These are phyloP conservation scores for Stephanodiscus minutulus DNA, from an alignment of 108 stramenopile genomes.

Conservation along the genomic window DNA sequence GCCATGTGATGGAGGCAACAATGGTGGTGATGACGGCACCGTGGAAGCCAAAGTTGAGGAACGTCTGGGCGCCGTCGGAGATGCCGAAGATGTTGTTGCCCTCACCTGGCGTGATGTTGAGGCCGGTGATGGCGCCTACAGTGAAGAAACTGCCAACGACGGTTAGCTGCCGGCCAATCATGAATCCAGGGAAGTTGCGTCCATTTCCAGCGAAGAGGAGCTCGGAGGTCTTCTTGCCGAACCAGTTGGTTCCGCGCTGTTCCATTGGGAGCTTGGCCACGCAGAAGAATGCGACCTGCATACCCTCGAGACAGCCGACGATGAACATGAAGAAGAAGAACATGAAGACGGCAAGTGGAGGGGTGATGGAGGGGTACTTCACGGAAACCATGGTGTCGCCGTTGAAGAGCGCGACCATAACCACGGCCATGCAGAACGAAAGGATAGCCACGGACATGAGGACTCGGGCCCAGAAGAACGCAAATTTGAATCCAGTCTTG, in stretches of 20 bases:
- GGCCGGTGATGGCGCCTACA: constrained; percentile 66
- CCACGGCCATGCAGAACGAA: constrained; percentile 69
- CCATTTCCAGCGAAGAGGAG: constrained; percentile 70
- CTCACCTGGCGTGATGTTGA: constrained; percentile 48
- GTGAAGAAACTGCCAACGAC: constrained; percentile 74
- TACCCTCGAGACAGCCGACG: constrained; percentile 84
- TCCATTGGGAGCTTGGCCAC: constrained; percentile 64
- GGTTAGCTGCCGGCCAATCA: constrained; percentile 82
- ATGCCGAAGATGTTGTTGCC: constrained; percentile 75
- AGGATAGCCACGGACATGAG: constrained; percentile 68
- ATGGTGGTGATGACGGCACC: constrained; percentile 85
- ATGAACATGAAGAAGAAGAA: constrained; percentile 75
- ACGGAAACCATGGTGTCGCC: constrained; percentile 67
- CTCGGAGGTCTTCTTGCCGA: constrained; percentile 59
- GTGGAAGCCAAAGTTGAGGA: constrained; percentile 82
- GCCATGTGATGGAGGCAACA: constrained; percentile 78
- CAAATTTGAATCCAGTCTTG: constrained; percentile 35
- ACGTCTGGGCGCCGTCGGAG: constrained; percentile 59
- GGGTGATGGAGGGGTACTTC: constrained; percentile 34
- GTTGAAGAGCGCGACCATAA: constrained; percentile 63
- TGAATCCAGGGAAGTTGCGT: constrained; percentile 76
- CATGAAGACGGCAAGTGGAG: constrained; percentile 58
- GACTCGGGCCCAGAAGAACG: constrained; percentile 75
- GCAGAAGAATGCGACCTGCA: constrained; percentile 88
- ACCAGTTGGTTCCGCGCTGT: constrained; percentile 45